These are phyloP conservation scores for Pochonia chlamydosporia DNA, from an alignment of 2,329 filamentous ascomycete species.

Conservation along the genomic window DNA sequence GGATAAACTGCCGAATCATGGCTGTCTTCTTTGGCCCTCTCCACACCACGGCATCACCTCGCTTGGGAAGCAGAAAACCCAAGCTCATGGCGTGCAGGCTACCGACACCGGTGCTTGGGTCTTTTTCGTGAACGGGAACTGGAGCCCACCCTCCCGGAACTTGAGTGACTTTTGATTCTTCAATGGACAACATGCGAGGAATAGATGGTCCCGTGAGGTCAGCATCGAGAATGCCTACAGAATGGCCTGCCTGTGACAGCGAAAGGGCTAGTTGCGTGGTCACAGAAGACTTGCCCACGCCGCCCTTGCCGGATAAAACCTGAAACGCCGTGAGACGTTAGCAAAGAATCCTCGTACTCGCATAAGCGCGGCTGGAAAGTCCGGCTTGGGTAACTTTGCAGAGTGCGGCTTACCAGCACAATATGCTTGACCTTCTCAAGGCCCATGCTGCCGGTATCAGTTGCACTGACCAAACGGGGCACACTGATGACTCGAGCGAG, in stretches of 20 bases:
- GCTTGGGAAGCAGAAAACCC: slow-evolving; percentile 76
- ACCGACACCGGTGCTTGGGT: slow-evolving; percentile 47
- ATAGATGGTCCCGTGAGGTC: slow-evolving; percentile 96
- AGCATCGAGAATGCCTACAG: slow-evolving; percentile 91
- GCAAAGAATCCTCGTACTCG: not conserved
- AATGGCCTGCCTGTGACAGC: slow-evolving; percentile 76
- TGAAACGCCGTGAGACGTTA: slow-evolving; percentile 21
- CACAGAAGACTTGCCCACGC: slow-evolving; percentile 96
- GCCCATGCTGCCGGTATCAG: slow-evolving; percentile 28
- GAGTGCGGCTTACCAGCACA: slow-evolving; percentile 51
- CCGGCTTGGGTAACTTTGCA: not conserved
- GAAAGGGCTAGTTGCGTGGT: slow-evolving; percentile 93
- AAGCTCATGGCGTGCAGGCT: slow-evolving; percentile 82
- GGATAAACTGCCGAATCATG: slow-evolving; percentile 95
- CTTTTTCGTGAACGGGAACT: slow-evolving; percentile 69
- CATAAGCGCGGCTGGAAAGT: slow-evolving; percentile 1
- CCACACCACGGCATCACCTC: slow-evolving; percentile 94
- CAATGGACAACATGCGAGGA: slow-evolving; percentile 87
- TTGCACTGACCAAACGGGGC: too few relatives aligned
- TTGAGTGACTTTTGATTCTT: slow-evolving; percentile 84
- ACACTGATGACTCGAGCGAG: too few relatives aligned
- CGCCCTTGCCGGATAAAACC: slow-evolving; percentile 93
- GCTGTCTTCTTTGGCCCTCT: slow-evolving; percentile 97
- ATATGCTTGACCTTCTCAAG: slow-evolving; percentile 65
- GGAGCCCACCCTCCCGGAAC: slow-evolving; percentile 90